Percentiles rank a stretch among this genome's conserved stretches.
phyloP scores from a whole-genome alignment of 306 rosid genomes.

The Casuarina glauca region DNA sequence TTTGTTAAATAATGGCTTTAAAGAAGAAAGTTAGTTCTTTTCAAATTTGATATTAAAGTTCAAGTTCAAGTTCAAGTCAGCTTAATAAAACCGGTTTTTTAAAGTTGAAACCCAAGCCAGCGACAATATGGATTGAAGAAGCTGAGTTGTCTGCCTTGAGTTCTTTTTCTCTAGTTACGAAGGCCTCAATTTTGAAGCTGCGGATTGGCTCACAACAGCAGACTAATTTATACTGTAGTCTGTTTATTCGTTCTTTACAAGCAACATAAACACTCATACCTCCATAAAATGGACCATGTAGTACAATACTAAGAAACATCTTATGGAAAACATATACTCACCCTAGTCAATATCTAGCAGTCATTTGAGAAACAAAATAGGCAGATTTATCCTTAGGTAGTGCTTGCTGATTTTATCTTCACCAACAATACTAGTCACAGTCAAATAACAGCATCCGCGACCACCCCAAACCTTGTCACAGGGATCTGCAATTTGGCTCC shows the following conservation, averaged over 20 bases:
- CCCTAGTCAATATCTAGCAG: slow-evolving; percentile 5
- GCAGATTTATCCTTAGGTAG: slow-evolving; percentile 50
- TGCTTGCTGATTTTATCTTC: slow-evolving; percentile 46
- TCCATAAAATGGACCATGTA: background rate
- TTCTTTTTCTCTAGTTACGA: background rate
- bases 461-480: slow-evolving; percentile 50
- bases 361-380: no score
- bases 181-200: background rate
- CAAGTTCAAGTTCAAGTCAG: no score
- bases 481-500: slow-evolving; percentile 49
- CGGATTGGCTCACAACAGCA: background rate
- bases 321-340: background rate
- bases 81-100: no score
- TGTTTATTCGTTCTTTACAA: background rate
- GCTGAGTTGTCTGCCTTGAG: slow-evolving; percentile 18
- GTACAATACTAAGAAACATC: background rate
- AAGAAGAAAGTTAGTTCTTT: no score
- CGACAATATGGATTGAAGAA: background rate
- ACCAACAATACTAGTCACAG: slow-evolving; percentile 34
- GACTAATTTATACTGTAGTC: background rate
- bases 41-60: no score
- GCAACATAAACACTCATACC: background rate
- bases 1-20: no score
- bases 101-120: no score
- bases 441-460: slow-evolving; percentile 39